Percentiles rank a stretch among this genome's conserved stretches.
Evolutionary conservation across 2,329 filamentous ascomycete genomes (phyloP).

Genomic region (Geosmithia putterillii): DNA sequence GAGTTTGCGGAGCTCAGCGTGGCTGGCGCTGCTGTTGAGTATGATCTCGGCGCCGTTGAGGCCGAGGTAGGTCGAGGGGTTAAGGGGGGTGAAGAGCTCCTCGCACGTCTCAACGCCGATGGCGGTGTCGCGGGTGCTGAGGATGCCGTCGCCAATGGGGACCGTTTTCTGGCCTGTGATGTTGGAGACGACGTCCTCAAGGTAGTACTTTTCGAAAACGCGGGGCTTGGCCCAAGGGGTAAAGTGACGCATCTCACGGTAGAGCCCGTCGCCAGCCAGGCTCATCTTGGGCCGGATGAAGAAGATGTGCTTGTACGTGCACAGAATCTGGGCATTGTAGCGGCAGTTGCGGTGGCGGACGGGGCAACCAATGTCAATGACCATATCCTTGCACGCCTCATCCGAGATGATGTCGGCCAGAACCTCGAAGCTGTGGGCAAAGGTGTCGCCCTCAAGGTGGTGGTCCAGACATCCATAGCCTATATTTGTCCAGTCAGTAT

Average conservation of each 20-base stretch:
- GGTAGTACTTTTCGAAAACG: slow-evolving; percentile 22
- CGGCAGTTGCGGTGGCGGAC: slow-evolving; percentile 18
- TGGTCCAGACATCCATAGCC: slow-evolving; percentile 17
- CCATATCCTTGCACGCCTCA: slow-evolving; percentile 12
- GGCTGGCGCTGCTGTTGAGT: slow-evolving; percentile 56
- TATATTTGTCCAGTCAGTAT: background rate
- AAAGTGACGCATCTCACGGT: slow-evolving; percentile 26
- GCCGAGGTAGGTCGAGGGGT: slow-evolving; percentile 1
- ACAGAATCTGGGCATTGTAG: slow-evolving; percentile 17
- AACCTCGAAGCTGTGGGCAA: slow-evolving; percentile 17
- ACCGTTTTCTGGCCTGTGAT: slow-evolving; percentile 16
- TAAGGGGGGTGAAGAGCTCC: slow-evolving; percentile 11
- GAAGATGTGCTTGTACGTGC: slow-evolving; percentile 7
- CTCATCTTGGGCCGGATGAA: slow-evolving; percentile 10
- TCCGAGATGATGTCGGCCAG: slow-evolving; percentile 18
- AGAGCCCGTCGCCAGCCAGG: slow-evolving; percentile 23
- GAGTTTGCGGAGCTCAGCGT: slow-evolving; percentile 50
- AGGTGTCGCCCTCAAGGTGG: slow-evolving; percentile 18
- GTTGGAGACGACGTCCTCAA: slow-evolving; percentile 11
- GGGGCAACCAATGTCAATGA: slow-evolving; percentile 6
- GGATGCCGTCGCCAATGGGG: slow-evolving; percentile 26
- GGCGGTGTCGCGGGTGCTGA: slow-evolving; percentile 24
- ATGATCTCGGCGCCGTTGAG: slow-evolving; percentile 61
- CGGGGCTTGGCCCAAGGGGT: slow-evolving; percentile 23
- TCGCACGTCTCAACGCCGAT: slow-evolving; percentile 27